Evolutionary conservation across 2,329 filamentous ascomycete species (phyloP).

Genomic region (Trichoderma brevicompactum): DNA sequence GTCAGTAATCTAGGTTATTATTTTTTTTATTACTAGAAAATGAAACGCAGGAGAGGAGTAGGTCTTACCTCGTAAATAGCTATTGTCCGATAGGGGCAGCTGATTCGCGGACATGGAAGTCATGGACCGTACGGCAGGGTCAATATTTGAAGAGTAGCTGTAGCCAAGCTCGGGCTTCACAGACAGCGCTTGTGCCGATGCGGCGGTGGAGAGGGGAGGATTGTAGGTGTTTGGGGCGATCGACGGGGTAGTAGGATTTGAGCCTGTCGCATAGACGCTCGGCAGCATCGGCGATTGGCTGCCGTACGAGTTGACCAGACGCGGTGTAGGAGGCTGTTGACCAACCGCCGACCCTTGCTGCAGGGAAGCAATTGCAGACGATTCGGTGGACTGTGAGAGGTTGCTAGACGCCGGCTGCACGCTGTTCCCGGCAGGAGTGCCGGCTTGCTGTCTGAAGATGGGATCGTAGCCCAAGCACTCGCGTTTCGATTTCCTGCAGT

Average conservation of each 20-base stretch:
- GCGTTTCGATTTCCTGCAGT: conserved; percentile 86
- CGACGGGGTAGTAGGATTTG: conserved; percentile 41
- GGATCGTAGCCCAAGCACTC: conserved; percentile 87
- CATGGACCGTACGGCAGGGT: conserved; percentile 64
- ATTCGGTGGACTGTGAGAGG: conserved; percentile 43
- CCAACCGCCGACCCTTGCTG: conserved; percentile 32
- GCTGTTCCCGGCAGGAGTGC: conserved; percentile 72
- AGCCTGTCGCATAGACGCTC: conserved; percentile 45
- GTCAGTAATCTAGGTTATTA: conserved; percentile 30
- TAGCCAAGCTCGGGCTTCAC: conserved; percentile 49
- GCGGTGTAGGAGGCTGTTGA: conserved; percentile 35
- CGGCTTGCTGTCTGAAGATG: conserved; percentile 76
- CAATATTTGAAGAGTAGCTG: conserved; percentile 62
- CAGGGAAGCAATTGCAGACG: conserved; percentile 37
- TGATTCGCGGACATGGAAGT: conserved; percentile 36
- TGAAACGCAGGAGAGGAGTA: conserved; percentile 34
- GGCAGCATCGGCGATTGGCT: conserved; percentile 51
- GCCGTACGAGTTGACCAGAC: conserved; percentile 49
- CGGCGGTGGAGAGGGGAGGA: conserved; percentile 38
- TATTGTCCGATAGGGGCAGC: conserved; percentile 38
- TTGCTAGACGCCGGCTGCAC: conserved; percentile 42
- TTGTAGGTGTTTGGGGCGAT: conserved; percentile 38
- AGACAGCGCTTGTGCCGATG: conserved; percentile 38
- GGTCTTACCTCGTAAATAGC: conserved; percentile 56
- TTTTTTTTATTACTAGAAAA: conserved; percentile 10